These are phyloP conservation scores for Mycena pura DNA, from an alignment of 768 basidiomycete species.

Conservation along the genomic window DNA sequence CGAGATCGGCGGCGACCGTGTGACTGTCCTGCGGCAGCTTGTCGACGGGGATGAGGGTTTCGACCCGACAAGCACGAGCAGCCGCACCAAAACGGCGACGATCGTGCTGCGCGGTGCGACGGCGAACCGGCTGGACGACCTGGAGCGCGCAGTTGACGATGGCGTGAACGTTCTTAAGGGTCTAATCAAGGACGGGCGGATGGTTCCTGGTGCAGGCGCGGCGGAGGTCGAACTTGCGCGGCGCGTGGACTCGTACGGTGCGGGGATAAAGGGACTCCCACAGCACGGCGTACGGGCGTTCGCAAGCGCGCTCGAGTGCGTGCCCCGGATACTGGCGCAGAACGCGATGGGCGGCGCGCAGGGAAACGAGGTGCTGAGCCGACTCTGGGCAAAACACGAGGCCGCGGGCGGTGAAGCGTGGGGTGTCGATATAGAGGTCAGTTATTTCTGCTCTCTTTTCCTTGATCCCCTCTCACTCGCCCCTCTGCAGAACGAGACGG, in stretches of 20 bases:
- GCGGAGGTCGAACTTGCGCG: conserved; percentile 92
- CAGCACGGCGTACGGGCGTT: conserved; percentile 95
- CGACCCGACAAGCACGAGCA: conserved; percentile 55
- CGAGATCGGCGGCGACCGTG: conserved; percentile 97
- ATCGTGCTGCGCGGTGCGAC: conserved; percentile 97
- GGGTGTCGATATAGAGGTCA: conserved; percentile 91
- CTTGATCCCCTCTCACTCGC: neutral
- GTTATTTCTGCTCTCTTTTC: conserved; percentile 15
- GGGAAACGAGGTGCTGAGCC: conserved; percentile 90
- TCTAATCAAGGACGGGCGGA: conserved; percentile 84
- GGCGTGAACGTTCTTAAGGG: conserved; percentile 96
- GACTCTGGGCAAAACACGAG: conserved; percentile 91
- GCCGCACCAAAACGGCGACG: conserved; percentile 89
- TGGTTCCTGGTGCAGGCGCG: conserved; percentile 95
- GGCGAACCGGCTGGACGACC: conserved; percentile 91
- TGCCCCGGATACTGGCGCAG: conserved; percentile 92
- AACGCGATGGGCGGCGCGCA: conserved; percentile 92
- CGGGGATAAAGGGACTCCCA: conserved; percentile 85
- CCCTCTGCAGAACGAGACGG: conserved; percentile 67
- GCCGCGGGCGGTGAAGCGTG: conserved; percentile 72
- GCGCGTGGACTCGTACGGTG: conserved; percentile 85
- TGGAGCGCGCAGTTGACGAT: conserved; percentile 96
- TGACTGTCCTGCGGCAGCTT: conserved; percentile 93
- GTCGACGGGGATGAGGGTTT: conserved; percentile 68
- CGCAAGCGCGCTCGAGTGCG: conserved; percentile 88